Evolutionary conservation across 2,329 filamentous ascomycete species (phyloP).

Genomic region (Sporothrix brasiliensis): DNA sequence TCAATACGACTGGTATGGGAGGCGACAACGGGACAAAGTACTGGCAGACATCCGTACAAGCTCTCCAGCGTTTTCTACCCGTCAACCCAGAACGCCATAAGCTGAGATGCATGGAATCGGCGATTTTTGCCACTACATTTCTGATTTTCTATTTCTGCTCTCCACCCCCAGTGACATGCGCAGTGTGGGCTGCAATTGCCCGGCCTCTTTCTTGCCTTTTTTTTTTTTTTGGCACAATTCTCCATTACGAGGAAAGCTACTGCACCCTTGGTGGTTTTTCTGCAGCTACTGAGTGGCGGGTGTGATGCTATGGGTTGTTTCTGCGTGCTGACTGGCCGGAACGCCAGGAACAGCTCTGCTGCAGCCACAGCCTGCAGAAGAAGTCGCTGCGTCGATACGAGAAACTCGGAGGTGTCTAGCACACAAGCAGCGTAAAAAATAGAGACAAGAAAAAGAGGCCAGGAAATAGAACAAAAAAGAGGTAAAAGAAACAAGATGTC

Average conservation of each 20-base stretch:
- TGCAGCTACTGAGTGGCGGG: slow-evolving; percentile 9
- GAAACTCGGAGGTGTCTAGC: neutral
- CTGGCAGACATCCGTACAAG: neutral
- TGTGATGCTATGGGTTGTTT: neutral
- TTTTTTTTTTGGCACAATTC: neutral
- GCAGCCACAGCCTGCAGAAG: neutral
- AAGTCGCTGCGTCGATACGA: slow-evolving; percentile 5
- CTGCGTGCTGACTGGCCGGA: slow-evolving; percentile 5
- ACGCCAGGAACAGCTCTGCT: neutral
- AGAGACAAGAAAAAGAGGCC: too few relatives aligned
- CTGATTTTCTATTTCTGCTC: neutral
- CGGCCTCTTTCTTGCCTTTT: neutral
- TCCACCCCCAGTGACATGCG: neutral
- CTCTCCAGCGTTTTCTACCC: neutral
- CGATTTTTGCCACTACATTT: neutral
- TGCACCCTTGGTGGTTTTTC: neutral
- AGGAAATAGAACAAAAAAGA: too few relatives aligned
- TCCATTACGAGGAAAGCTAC: slow-evolving; percentile 22
- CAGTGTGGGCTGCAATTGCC: neutral
- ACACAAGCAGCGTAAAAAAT: neutral
- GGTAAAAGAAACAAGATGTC: too few relatives aligned
- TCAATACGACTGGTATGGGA: too few relatives aligned
- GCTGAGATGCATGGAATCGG: slow-evolving; percentile 11
- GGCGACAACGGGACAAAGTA: neutral
- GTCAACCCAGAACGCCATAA: neutral